Percentiles rank a stretch among this genome's conserved stretches.
Conservation (phyloP, 2,329 filamentous ascomycete genomes). For the Fusarium lateritium region DNA sequence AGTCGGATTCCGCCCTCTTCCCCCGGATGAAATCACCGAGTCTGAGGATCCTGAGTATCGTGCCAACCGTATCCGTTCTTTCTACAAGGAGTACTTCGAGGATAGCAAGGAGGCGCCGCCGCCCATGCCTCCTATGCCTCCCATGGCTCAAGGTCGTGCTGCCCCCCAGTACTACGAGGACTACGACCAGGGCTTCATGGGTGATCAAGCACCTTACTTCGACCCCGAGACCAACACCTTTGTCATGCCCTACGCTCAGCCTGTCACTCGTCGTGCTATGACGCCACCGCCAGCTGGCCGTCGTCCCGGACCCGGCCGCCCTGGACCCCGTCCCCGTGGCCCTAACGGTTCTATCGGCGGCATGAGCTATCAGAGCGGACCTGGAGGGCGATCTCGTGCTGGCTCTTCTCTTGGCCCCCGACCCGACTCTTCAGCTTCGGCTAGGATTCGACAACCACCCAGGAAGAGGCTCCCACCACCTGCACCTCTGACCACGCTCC, state of each 20-base stretch:
- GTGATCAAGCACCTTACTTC: constrained; percentile 75
- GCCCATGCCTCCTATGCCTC: constrained; percentile 57
- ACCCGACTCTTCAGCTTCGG: constrained; percentile 76
- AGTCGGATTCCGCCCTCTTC: constrained; percentile 85
- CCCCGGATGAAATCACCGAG: constrained; percentile 83
- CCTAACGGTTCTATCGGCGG: constrained; percentile 66
- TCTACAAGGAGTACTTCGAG: constrained; percentile 99
- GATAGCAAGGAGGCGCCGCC: constrained; percentile 74
- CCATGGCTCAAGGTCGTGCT: constrained; percentile 40
- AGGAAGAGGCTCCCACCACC: constrained; percentile 77
- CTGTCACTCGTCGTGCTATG: constrained; percentile 91
- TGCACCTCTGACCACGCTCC: constrained; percentile 79
- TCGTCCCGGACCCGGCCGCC: constrained; percentile 56
- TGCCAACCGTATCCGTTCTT: constrained; percentile 96
- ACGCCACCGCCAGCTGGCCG: constrained; percentile 83
- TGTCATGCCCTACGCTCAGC: constrained; percentile 87
- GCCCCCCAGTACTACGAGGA: constrained; percentile 77
- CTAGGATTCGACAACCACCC: constrained; percentile 56
- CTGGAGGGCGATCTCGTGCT: constrained; percentile 71
- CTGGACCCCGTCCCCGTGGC: constrained; percentile 55
- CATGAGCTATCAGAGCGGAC: constrained; percentile 62
- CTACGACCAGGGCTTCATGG: constrained; percentile 78
- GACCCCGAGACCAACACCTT: constrained; percentile 79
- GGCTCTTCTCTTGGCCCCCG: constrained; percentile 66
- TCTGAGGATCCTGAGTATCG: constrained; percentile 93